Evolutionary conservation across 768 basidiomycete genomes (phyloP).

Genomic region (Boletus subcaerulescens): DNA sequence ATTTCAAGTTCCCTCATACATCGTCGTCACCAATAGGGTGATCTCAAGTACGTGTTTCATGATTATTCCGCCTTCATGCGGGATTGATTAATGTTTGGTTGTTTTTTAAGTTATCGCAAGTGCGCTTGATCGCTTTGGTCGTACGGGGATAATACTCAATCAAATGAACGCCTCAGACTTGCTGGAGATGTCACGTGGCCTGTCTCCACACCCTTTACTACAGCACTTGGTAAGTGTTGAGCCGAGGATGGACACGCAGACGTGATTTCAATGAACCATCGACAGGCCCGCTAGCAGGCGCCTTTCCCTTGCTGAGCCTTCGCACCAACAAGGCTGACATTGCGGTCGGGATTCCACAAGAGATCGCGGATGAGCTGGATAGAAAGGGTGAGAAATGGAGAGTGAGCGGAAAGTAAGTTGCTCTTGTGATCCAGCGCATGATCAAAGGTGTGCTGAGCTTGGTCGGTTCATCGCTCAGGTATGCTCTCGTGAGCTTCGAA

Average conservation of each 20-base stretch:
- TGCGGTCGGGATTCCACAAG: constrained; percentile 71
- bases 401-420: constrained; percentile 66
- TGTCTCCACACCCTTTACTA: constrained; percentile 66
- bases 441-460: background rate
- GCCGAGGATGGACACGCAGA: background rate
- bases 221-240: constrained; percentile 58
- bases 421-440: background rate
- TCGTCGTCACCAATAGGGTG: constrained; percentile 52
- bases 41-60: constrained; percentile 73
- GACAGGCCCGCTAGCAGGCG: constrained; percentile 71
- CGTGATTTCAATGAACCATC: constrained; percentile 3
- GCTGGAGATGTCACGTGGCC: constrained; percentile 91
- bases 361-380: constrained; percentile 67
- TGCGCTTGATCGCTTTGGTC: constrained; percentile 34
- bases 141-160: background rate
- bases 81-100: constrained; percentile 2
- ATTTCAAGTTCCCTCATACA: background rate
- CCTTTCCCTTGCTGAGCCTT: constrained; percentile 79
- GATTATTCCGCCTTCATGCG: background rate
- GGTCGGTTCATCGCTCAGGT: constrained; percentile 12
- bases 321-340: constrained; percentile 97
- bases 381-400: constrained; percentile 69
- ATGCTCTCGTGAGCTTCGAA: constrained; percentile 32
- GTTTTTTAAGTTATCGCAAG: constrained; percentile 72
- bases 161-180: constrained; percentile 48